A percentile compares a stretch with the other conserved stretches of the same genome.
Evolutionary conservation across 306 rosid species (phyloP).

Genomic region (Dryas alaskensis): DNA sequence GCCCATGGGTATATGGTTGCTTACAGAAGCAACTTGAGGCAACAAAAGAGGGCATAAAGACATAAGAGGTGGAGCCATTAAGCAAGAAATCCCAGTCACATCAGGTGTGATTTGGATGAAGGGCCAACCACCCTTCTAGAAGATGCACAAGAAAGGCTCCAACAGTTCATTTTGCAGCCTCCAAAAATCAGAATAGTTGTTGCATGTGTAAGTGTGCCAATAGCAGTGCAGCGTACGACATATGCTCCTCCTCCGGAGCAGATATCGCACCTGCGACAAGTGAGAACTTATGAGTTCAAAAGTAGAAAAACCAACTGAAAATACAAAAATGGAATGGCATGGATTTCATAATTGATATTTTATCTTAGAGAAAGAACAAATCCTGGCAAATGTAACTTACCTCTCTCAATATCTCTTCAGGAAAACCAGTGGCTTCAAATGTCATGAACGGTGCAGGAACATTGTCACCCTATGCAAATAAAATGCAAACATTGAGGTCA

Average conservation of each 20-base stretch:
- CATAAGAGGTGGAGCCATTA: slow-evolving; percentile 84
- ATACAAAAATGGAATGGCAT: slow-evolving; percentile 24
- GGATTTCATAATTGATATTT: slow-evolving; percentile 35
- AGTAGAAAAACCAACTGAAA: slow-evolving; percentile 30
- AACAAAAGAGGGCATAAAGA: slow-evolving; percentile 91
- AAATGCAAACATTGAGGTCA: slow-evolving; percentile 27
- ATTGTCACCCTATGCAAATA: slow-evolving; percentile 76
- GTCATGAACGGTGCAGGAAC: slow-evolving; percentile 93
- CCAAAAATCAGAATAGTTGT: slow-evolving; percentile 94
- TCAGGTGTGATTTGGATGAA: slow-evolving; percentile 85
- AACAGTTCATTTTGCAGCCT: slow-evolving; percentile 99
- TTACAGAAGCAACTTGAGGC: slow-evolving; percentile 99
- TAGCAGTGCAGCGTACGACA: slow-evolving; percentile 99
- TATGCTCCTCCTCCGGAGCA: slow-evolving; percentile 99
- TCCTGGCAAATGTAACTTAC: slow-evolving; percentile 43
- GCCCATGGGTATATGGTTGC: slow-evolving; percentile 91
- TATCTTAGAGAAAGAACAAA: slow-evolving; percentile 23
- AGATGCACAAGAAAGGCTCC: slow-evolving; percentile 97
- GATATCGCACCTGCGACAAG: slow-evolving; percentile 99
- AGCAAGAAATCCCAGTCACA: slow-evolving; percentile 96
- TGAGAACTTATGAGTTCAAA: slow-evolving; percentile 77
- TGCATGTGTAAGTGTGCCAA: slow-evolving; percentile 92
- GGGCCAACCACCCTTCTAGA: slow-evolving; percentile 92
- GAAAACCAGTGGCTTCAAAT: slow-evolving; percentile 89
- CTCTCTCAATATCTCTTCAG: slow-evolving; percentile 94